Base-by-base conservation (phyloP, 2,329 filamentous ascomycete species). In the Lecanicillium sp. region DNA sequence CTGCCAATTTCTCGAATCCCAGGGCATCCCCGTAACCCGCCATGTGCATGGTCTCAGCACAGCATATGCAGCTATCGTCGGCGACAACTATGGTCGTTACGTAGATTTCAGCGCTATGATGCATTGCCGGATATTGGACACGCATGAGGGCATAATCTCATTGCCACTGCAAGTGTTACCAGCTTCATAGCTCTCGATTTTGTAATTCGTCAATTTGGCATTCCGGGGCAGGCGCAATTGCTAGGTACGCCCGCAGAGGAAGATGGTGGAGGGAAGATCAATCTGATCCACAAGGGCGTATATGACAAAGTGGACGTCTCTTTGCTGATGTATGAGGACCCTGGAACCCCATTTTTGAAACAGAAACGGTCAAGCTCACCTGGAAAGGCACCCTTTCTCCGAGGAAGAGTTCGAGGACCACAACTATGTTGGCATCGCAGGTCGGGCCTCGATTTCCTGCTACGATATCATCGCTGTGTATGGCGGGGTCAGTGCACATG, bases 11-110 rank as follows among this genome's bases (percentile, higher is more conserved):
- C 56, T 76, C 1, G 57, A 65, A 29, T 44, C 50, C 2, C 60
- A 64, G 4, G 71, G 68, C 0, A 71, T 68, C 46, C 42, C 48
- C 0, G 68, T 75, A 5, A 68, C 57, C 4, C 62, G 63, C 1
- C 64, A 70, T 38, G 66, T 71, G 0, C 73, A 71, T 46, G 71
- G 67, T 3, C 46, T 77, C 1, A 55, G 62, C 8, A 78, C 73
- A 0, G 61, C 70, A 2, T 77, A 77, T 45, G 64, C 66, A 34
- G 67, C 62, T 9, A 55, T 63, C 12, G 54, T 55, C 33, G 68
- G 70, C 20, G 48, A 52, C 1, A 64, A 62, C 5, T n/a, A n/a
- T n/a, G 64, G 65, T 4, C 57, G 60, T 1, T 56, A 65, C 0
- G 50, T 68, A 20, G 53, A 61, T 17, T 60, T 61, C 42, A 67